Base-by-base conservation (phyloP, 805 yeast genomes). In the Candida fluviatilis region DNA sequence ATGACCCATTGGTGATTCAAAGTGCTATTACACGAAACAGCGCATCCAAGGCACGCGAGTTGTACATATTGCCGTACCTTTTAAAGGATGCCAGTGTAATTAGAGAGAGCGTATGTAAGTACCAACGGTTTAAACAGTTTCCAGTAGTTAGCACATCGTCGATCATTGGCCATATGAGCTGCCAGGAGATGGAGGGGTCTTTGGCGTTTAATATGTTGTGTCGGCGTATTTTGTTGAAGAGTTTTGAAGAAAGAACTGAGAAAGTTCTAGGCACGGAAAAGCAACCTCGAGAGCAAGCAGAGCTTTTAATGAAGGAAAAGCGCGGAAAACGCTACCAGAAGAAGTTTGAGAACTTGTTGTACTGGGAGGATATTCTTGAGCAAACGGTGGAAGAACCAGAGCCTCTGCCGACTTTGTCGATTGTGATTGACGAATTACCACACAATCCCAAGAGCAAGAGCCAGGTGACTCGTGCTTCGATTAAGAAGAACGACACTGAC, bases 301-400 rank as follows among this genome's bases (percentile, higher is more conserved):
- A 23, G 23, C 17, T 5, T 12, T 12, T 7, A 7, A 17, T 5
- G 25, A 12, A 13, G 28, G 27, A 34, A 34, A 34, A 19, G 27
- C 10, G 24, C 10, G 8, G 10, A 6, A 26, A 26, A 12, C 7
- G n/a, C 7, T 26, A 7, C 29, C 12, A 14, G 5, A 33, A 23
- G 11, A 33, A 33, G 34, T 33, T 33, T 33, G 35, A 33, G 18
- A 33, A 33, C 6, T 33, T 33, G 12, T 4, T 13, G 18, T 33
- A 19, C 15, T 33, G 35, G 35, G 35, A 33, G 14, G 29, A 26
- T 26, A 26, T 26, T 6, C 15, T 26, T 10, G 29, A 26, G 13
- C 14, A 26, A 12, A 26, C 7, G 5, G 15, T 12, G 5, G 13
- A 7, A 7, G 29, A 26, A 13, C 29, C 7, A 5, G 15, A 10